Percentiles rank a stretch among this genome's conserved stretches.
phyloP scores from a whole-genome alignment of 352 stramenopile species.

The Globisporangium viniferum region DNA sequence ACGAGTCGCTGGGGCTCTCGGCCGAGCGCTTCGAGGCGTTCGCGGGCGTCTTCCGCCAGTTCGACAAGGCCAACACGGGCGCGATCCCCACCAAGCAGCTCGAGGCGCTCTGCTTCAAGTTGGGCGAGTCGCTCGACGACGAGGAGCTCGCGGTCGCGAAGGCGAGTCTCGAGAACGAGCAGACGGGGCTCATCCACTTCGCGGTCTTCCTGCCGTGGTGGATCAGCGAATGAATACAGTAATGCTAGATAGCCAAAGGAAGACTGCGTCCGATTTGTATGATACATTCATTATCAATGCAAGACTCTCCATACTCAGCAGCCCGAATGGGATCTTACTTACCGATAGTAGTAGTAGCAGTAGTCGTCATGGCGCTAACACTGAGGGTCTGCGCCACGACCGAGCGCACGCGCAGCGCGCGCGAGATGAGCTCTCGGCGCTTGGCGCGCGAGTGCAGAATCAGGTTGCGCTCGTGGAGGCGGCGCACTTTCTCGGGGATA shows the following conservation, averaged over 20 bases:
- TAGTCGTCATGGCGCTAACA: neutral
- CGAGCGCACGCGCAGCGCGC: neutral
- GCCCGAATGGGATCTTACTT: neutral
- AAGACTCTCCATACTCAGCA: too few species aligned
- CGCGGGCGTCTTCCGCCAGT: neutral
- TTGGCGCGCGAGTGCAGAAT: neutral
- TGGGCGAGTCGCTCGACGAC: neutral
- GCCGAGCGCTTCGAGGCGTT: neutral
- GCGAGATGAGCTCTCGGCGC: neutral
- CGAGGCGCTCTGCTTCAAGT: neutral
- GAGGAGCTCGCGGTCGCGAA: neutral
- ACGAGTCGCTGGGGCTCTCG: neutral
- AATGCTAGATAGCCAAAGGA: neutral
- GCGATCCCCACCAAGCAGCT: neutral
- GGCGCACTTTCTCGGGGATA: neutral
- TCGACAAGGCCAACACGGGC: neutral
- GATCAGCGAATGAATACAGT: neutral
- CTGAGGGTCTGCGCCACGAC: neutral
- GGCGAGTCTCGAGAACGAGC: neutral
- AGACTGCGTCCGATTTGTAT: too few species aligned
- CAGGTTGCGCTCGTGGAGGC: neutral
- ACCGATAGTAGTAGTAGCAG: neutral
- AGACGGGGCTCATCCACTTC: neutral
- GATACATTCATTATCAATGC: too few species aligned
- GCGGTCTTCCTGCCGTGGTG: neutral